Percentiles rank a stretch among this genome's conserved stretches.
Evolutionary conservation across 345 rosid genomes (phyloP).

Genomic region (Eutrema heterophyllum): DNA sequence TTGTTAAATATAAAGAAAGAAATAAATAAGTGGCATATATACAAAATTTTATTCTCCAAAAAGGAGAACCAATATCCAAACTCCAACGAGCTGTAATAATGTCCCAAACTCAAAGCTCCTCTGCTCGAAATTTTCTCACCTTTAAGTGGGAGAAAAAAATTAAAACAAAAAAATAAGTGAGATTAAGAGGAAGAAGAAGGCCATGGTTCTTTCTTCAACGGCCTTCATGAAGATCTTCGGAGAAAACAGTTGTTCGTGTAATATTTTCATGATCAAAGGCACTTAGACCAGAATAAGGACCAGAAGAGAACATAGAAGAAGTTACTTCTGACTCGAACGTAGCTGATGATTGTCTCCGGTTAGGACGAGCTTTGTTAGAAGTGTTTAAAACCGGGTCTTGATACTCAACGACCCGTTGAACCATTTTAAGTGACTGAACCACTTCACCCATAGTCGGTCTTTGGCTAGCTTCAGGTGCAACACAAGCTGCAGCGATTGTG

Average conservation of each 20-base stretch:
- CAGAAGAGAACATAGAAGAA: constrained; percentile 95
- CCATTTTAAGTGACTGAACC: constrained; percentile 99
- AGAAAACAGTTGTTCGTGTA: constrained; percentile 71
- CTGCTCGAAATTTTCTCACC: constrained; percentile 1
- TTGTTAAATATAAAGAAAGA: not conserved
- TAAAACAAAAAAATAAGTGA: not conserved
- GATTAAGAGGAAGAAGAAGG: not conserved
- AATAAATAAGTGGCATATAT: constrained; percentile 3
- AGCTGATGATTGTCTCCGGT: constrained; percentile 78
- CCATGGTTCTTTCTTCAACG: constrained; percentile 38
- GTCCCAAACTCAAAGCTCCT: constrained; percentile 18
- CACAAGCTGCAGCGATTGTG: constrained; percentile 98
- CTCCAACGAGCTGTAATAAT: constrained; percentile 11
- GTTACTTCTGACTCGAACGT: constrained; percentile 93
- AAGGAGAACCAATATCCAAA: constrained; percentile 15
- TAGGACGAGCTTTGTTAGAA: constrained; percentile 47
- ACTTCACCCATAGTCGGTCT: constrained; percentile 99
- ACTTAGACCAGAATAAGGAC: constrained; percentile 85
- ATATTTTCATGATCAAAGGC: constrained; percentile 71
- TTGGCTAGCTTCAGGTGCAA: constrained; percentile 90
- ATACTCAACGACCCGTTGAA: constrained; percentile 73
- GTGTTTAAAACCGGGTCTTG: constrained; percentile 51
- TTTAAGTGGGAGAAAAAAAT: not conserved
- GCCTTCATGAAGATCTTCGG: constrained; percentile 98
- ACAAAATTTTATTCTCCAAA: constrained; percentile 20